phyloP scores from a whole-genome alignment of 129 eudicot genomes.

The Apium graveolens region DNA sequence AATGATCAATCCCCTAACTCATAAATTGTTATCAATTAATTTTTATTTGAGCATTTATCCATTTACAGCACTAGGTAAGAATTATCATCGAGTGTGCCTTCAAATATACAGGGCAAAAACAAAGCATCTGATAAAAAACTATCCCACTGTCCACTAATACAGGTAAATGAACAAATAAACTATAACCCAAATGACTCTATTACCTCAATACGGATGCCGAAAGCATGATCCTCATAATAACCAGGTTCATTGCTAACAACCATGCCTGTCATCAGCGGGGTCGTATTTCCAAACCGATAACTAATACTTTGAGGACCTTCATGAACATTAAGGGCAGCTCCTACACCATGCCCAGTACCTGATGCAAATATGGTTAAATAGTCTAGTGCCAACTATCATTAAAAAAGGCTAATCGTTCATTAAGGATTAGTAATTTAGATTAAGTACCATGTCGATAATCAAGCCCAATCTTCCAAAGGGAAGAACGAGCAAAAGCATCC shows the following conservation, averaged over 20 bases:
- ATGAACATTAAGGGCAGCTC: slow-evolving; percentile 96
- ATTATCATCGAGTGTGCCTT: not conserved
- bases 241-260: slow-evolving; percentile 97
- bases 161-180: slow-evolving; percentile 8
- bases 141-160: not conserved
- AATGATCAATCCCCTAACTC: not conserved
- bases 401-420: not conserved
- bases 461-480: slow-evolving; percentile 95
- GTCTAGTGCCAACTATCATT: not conserved
- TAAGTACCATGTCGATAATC: slow-evolving; percentile 91
- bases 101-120: not conserved
- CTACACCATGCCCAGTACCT: slow-evolving; percentile 99
- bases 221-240: slow-evolving; percentile 86
- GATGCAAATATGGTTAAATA: slow-evolving; percentile 1
- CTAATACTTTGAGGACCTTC: slow-evolving; percentile 99
- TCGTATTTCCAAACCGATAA: slow-evolving; percentile 78
- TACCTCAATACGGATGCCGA: slow-evolving; percentile 97
- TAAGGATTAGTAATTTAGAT: not conserved
- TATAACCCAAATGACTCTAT: not conserved
- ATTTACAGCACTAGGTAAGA: not conserved
- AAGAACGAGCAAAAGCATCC: slow-evolving; percentile 95
- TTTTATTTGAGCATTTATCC: not conserved
- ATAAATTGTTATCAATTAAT: not conserved
- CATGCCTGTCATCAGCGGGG: slow-evolving; percentile 90
- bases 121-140: not conserved